Percentiles rank a stretch among this genome's conserved stretches.
Evolutionary conservation across 495 filamentous ascomycete genomes (phyloP).

Genomic region (Thozetella sp.): DNA sequence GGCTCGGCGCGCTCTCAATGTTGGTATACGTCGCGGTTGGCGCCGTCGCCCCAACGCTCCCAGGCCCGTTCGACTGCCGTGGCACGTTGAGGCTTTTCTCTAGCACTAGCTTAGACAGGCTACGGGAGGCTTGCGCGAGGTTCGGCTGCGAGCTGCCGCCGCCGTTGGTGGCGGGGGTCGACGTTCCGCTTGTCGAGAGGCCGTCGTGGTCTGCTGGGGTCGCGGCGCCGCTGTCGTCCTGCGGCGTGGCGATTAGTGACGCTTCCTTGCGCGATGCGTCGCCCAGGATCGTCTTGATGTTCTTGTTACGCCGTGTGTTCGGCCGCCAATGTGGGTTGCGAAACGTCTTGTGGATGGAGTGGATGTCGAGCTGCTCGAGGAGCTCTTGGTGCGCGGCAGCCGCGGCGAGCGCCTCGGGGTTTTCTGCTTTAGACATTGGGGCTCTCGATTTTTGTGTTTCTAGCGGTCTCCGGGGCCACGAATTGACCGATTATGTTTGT

Average conservation of each 20-base stretch:
- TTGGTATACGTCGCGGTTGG: constrained; percentile 91
- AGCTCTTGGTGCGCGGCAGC: constrained; percentile 57
- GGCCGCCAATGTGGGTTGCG: constrained; percentile 88
- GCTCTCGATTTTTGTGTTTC: constrained; percentile 14
- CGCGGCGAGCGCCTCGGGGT: constrained; percentile 32
- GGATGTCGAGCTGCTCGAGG: constrained; percentile 87
- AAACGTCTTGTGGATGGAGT: constrained; percentile 78
- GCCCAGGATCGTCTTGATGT: constrained; percentile 94
- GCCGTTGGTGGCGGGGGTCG: constrained; percentile 55
- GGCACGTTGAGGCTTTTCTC: constrained; percentile 57
- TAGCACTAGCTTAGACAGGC: constrained; percentile 79
- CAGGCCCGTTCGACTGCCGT: constrained; percentile 23
- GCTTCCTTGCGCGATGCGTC: constrained; percentile 85
- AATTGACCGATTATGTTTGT: neutral
- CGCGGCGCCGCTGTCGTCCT: constrained; percentile 72
- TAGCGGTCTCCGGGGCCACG: no score
- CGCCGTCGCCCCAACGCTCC: constrained; percentile 46
- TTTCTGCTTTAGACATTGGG: constrained; percentile 20
- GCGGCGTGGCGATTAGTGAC: constrained; percentile 74
- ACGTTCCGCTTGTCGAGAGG: constrained; percentile 56
- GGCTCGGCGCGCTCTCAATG: constrained; percentile 85
- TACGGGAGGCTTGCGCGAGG: constrained; percentile 81
- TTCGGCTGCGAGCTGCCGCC: constrained; percentile 58
- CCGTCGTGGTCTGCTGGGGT: constrained; percentile 65
- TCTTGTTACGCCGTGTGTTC: constrained; percentile 94